Evolutionary conservation across 768 basidiomycete genomes (phyloP).

Genomic region (Hemileccinum impolitum): DNA sequence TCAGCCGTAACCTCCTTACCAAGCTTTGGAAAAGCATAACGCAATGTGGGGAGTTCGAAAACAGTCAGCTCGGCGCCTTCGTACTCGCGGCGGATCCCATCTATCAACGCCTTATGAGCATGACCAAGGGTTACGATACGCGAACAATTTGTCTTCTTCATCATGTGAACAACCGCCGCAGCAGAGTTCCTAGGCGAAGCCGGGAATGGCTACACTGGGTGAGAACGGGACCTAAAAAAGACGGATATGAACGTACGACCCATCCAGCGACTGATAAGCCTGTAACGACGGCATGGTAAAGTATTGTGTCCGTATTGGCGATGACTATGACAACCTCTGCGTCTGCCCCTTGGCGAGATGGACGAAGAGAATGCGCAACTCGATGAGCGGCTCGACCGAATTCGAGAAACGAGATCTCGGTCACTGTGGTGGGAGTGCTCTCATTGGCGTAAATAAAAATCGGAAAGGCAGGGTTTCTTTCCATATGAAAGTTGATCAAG

Average conservation of each 20-base stretch:
- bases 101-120: conserved; percentile 11
- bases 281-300: conserved; percentile 26
- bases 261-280: conserved; percentile 16
- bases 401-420: conserved; percentile 7
- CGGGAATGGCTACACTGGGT: conserved; percentile 17
- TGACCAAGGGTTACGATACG: conserved; percentile 15
- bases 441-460: conserved; percentile 16
- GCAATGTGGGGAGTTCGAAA: conserved; percentile 17
- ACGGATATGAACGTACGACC: neutral
- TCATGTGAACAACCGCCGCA: conserved; percentile 19
- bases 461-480: conserved; percentile 12
- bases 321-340: conserved; percentile 31
- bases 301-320: conserved; percentile 29
- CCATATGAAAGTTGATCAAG: conserved; percentile 21
- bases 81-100: conserved; percentile 4
- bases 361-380: conserved; percentile 25
- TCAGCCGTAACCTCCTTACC: conserved; percentile 25
- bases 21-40: conserved; percentile 35
- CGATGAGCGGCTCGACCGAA: conserved; percentile 32
- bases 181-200: conserved; percentile 24
- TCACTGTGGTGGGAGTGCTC: conserved; percentile 6
- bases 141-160: conserved; percentile 18
- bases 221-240: neutral
- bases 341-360: conserved; percentile 14
- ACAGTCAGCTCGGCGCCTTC: conserved; percentile 2